A percentile compares a stretch with the other conserved stretches of the same genome.
phyloP scores from a whole-genome alignment of 2,329 filamentous ascomycete species.

The Microdochium nivale region DNA sequence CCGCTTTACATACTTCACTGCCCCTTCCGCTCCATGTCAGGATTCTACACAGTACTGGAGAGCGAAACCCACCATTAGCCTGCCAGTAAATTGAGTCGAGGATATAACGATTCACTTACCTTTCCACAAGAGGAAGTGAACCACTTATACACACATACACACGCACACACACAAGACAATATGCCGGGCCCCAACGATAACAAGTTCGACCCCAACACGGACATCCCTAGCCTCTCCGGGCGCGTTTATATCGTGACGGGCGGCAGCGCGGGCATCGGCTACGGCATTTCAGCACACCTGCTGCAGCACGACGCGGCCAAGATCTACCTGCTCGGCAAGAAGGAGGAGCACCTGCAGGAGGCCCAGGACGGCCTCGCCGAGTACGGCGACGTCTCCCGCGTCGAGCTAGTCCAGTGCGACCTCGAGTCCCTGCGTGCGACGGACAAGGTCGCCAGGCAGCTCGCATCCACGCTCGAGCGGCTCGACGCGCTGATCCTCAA shows the following conservation, averaged over 20 bases:
- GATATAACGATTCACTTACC: too few relatives aligned
- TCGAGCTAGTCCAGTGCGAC: conserved; percentile 36
- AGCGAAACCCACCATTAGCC: too few relatives aligned
- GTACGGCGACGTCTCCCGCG: conserved; percentile 32
- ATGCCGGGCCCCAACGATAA: conserved; percentile 3
- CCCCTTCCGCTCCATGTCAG: too few relatives aligned
- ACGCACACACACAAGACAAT: neutral
- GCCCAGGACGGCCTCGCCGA: conserved; percentile 30
- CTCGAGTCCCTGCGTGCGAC: conserved; percentile 35
- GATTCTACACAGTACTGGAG: too few relatives aligned
- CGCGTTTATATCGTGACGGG: conserved; percentile 37
- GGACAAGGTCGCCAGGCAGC: conserved; percentile 31
- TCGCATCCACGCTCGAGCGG: conserved; percentile 28
- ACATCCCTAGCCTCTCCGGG: conserved; percentile 11
- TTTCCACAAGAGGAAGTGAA: too few relatives aligned
- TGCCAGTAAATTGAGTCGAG: too few relatives aligned
- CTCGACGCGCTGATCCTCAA: conserved; percentile 40
- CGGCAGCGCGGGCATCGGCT: conserved; percentile 40
- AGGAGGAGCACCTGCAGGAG: conserved; percentile 36
- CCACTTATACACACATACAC: too few relatives aligned
- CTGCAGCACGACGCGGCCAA: conserved; percentile 37
- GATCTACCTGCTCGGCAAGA: conserved; percentile 39
- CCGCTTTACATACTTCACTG: too few relatives aligned
- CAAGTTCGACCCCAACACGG: conserved; percentile 11
- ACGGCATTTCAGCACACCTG: conserved; percentile 41